Evolutionary conservation across 306 rosid species (phyloP).

Genomic region (Prunus campanulata): DNA sequence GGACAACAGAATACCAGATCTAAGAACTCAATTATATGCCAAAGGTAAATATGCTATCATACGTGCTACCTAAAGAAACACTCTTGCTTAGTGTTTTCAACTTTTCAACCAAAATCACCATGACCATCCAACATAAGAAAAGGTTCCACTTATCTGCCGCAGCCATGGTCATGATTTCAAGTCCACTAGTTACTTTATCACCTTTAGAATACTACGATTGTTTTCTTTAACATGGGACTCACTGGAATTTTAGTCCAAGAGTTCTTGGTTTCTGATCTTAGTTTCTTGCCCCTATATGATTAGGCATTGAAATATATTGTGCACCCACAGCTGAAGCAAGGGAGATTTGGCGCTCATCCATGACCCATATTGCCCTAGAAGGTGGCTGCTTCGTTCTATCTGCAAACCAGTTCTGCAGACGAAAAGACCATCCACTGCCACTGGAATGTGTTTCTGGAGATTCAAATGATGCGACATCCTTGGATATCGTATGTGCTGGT

Average conservation of each 20-base stretch:
- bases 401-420: conserved; percentile 69
- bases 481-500: conserved; percentile 63
- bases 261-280: too few relatives aligned
- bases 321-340: conserved; percentile 78
- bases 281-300: background rate
- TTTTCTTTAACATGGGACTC: too few relatives aligned
- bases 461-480: conserved; percentile 23
- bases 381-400: conserved; percentile 87
- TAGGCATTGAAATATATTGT: conserved; percentile 83
- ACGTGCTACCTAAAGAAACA: background rate
- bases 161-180: too few relatives aligned
- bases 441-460: conserved; percentile 61
- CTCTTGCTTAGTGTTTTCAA: background rate
- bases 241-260: background rate
- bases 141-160: background rate
- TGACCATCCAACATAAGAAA: background rate
- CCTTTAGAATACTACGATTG: conserved; percentile 2
- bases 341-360: conserved; percentile 68
- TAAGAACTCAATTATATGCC: conserved; percentile 73
- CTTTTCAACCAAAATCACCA: background rate
- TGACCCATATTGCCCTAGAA: conserved; percentile 79
- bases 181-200: background rate
- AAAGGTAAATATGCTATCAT: conserved; percentile 42
- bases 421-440: conserved; percentile 68
- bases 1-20: conserved; percentile 79